Base-by-base conservation (phyloP, 176 grass and related monocot species). In the Paspalum notatum region DNA sequence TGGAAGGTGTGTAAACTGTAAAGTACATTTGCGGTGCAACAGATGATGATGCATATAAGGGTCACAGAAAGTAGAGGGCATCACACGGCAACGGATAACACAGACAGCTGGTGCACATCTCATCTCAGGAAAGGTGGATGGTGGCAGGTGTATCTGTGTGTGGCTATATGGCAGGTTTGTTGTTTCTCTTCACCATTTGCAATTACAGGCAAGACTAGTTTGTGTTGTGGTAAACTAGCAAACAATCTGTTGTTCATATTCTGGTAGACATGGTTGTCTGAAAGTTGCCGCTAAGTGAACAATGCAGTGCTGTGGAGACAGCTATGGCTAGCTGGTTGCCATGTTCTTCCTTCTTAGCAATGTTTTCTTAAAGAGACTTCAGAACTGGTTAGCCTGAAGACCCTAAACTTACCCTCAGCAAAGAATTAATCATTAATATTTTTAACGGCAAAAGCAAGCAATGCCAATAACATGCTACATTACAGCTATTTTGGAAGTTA, bases 81-180 rank as follows among this genome's bases (percentile, higher is more conserved):
- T 84, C 76, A 84, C 76, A 84, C 48, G 87, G 64, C 48, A 18
- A 32, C 12, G n/a, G 87, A 76, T 76, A 18, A 49, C 6, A 15
- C 26, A 4, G 40, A 50, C 66, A 78, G 37, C 80, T 66, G 59
- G 40, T 21, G 16, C 9, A 66, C 66, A 78, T 61, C 67, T 66
- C 62, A 76, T 57, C 64, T 62, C 22, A 77, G 44, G 51, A 25
- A 53, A 66, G 76, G 27, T 79, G 21, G 55, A 53, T 18, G 41
- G 59, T 60, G 43, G 12, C 20, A 55, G 46, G 20, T 64, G 65
- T 25, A 77, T 22, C 32, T 3, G 32, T 32, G 32, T 32, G 54
- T 57, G 20, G 54, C 54, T 57, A 9, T 21, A 22, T 69, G 87
- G 6, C 74, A 80, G 47, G 63, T 17, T 85, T 42, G 25, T 21